Base-by-base conservation (phyloP, 257 asterid genomes). In the Solanum pennellii region DNA sequence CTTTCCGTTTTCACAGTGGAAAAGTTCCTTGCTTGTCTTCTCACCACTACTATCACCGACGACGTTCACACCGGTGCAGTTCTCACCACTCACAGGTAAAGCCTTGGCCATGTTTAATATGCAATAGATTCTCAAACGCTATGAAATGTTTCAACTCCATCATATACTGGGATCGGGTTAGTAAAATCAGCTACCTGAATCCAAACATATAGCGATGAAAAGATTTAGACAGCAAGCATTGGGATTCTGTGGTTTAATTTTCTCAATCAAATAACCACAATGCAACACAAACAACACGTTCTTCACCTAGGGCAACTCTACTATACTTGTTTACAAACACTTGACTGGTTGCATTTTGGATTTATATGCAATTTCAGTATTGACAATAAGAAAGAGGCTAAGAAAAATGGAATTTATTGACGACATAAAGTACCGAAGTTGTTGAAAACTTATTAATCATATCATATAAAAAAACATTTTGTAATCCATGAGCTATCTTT, bases 171-270 rank as follows among this genome's bases (percentile, higher is more conserved):
- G 12, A 56, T 10, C 13, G 86, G 77, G 18, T 84, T 66, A 84
- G 42, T 62, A 84, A 71, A 29, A 49, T 65, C 85, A 76, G 23
- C n/a, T n/a, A 42, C 35, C 20, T 23, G 6, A 76, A 42, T 92
- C 94, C 98, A 94, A 95, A 89, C 88, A 88, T 95, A 95, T 82
- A 92, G 92, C 83, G 92, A 87, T 89, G 93, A 87, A 56, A 87
- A 79, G 91, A 92, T 89, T 93, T 87, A 85, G 93, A 93, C 97
- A 94, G 65, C 89, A 21, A 87, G 91, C 97, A 91, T 93, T 89
- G 95, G 97, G 97, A 95, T 93, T 94, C 98, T 89, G 94, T 91
- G 91, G 23, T 35, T 66, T 21, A 41, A 68, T 31, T 82, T 71
- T 12, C 44, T 60, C 83, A 62, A 85, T n/a, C 31, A 10, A 60